Evolutionary conservation across 352 stramenopile genomes (phyloP).

Genomic region (Salisapilia sapeloensis): DNA sequence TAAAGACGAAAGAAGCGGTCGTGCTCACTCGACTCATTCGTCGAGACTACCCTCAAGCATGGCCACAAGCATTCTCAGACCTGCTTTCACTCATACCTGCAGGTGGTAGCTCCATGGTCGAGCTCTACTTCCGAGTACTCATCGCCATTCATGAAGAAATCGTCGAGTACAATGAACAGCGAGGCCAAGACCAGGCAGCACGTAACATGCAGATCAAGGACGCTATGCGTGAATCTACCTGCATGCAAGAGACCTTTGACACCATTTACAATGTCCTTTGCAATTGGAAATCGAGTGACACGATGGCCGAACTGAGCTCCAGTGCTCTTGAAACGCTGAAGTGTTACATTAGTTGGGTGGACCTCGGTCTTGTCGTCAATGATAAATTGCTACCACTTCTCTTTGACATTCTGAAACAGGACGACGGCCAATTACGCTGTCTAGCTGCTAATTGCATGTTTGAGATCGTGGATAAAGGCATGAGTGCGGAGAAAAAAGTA

Average conservation of each 20-base stretch:
- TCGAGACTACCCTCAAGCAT: slow-evolving; percentile 77
- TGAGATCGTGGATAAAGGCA: slow-evolving; percentile 76
- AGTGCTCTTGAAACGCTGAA: slow-evolving; percentile 63
- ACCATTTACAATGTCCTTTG: slow-evolving; percentile 70
- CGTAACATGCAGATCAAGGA: slow-evolving; percentile 81
- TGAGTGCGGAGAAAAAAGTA: slow-evolving; percentile 71
- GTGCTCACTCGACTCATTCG: slow-evolving; percentile 76
- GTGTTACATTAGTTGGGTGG: slow-evolving; percentile 77
- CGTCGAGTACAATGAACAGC: slow-evolving; percentile 69
- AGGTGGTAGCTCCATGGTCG: slow-evolving; percentile 63
- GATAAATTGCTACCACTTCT: slow-evolving; percentile 64
- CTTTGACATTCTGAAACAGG: slow-evolving; percentile 36
- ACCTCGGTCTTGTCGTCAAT: slow-evolving; percentile 71
- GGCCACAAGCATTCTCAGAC: slow-evolving; percentile 75
- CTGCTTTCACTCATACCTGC: slow-evolving; percentile 53
- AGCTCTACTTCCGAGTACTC: slow-evolving; percentile 85
- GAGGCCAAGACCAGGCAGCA: slow-evolving; percentile 28
- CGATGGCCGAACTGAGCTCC: slow-evolving; percentile 48
- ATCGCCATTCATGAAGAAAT: slow-evolving; percentile 84
- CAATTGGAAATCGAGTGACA: slow-evolving; percentile 45
- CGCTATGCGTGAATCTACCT: slow-evolving; percentile 61
- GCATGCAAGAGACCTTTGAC: slow-evolving; percentile 64
- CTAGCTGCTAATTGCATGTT: slow-evolving; percentile 69
- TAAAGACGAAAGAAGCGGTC: slow-evolving; percentile 77
- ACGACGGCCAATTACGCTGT: slow-evolving; percentile 38